Base-by-base conservation (phyloP, 2,329 filamentous ascomycete genomes). In the Ophiostoma piceae region DNA sequence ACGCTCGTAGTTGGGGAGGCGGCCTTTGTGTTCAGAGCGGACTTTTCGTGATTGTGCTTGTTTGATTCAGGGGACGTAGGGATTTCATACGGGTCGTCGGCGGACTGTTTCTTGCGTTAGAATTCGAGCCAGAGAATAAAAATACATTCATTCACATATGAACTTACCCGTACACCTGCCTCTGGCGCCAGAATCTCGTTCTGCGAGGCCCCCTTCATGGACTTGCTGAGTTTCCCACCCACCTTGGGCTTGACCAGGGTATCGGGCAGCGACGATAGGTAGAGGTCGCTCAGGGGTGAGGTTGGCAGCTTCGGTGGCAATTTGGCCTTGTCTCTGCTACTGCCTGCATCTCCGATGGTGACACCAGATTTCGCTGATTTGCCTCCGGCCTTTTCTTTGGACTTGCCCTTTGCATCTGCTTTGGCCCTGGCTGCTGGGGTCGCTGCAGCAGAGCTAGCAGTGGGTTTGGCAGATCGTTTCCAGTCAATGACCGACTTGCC, bases 151-250 rank as follows among this genome's bases (percentile, higher is more conserved):
- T n/a, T 14, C 2, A 12, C 1, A 19, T 39, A 1, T 39, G 1
- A 19, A 37, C 60, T 7, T 39, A 64, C 60, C 7, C 19, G 29
- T 16, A 39, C 39, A 35, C 41, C n/a, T 14, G 62, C 62, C n/a
- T 65, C 32, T 12, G 32, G 35, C 4, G 62, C 62, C 35, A 3
- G 47, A 3, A 16, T 43, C 37, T 68, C 66, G 19, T 71, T 71
- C n/a, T 69, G 71, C 16, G 67, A 72, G 3, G 67, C 71, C 0
- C 71, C 69, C 16, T 67, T 68, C 69, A 72, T 71, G 12, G 69
- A 72, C 60, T 69, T 69, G 67, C 67, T 68, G 12, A 72, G 47
- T 43, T 71, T 71, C 32, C 41, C 14, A 12, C 41, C 41, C 26
- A 62, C 68, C 32, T 66, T 66, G 69, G 71, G 26, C 2, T 26